Conservation (phyloP, 1,284 basidiomycete genomes). For the Neonothopanus nambi region DNA sequence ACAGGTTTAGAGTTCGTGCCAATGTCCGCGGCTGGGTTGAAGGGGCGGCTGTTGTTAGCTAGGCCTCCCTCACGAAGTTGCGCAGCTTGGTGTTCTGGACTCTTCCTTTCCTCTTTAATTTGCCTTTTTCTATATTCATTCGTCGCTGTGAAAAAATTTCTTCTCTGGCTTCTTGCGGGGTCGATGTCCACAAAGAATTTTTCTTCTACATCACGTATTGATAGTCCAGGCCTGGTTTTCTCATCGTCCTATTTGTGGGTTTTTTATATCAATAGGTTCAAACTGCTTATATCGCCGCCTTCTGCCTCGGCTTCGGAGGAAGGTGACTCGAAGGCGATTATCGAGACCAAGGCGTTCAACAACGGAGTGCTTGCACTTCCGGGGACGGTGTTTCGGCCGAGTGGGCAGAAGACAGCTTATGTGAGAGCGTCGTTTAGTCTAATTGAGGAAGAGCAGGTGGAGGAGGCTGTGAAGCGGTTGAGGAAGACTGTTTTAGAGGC, state of each 20-base stretch:
- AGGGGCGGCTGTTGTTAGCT: too few species aligned
- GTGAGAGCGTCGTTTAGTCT: constrained; percentile 83
- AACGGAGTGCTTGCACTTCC: constrained; percentile 89
- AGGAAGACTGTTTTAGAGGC: constrained; percentile 60
- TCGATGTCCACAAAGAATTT: constrained; percentile 5
- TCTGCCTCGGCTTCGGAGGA: constrained; percentile 39
- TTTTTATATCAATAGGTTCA: constrained; percentile 64
- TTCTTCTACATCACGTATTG: constrained; percentile 17
- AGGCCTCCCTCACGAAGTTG: too few species aligned
- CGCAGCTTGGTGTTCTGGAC: too few species aligned
- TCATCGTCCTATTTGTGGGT: not conserved
- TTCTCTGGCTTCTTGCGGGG: too few species aligned
- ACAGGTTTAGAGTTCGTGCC: too few species aligned
- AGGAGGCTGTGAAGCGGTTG: constrained; percentile 75
- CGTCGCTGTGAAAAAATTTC: too few species aligned
- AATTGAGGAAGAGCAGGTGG: constrained; percentile 66
- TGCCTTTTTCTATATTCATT: too few species aligned
- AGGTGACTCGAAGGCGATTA: constrained; percentile 77
- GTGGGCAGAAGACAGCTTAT: constrained; percentile 64
- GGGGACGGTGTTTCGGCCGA: constrained; percentile 77
- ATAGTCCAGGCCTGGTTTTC: too few species aligned
- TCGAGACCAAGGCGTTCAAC: constrained; percentile 76
- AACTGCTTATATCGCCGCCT: constrained; percentile 48
- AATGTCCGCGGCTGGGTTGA: too few species aligned
- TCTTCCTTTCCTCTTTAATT: too few species aligned